A percentile compares a stretch with the other conserved stretches of the same genome.
phyloP scores from a whole-genome alignment of 257 asterid genomes.

The Rhazya stricta region DNA sequence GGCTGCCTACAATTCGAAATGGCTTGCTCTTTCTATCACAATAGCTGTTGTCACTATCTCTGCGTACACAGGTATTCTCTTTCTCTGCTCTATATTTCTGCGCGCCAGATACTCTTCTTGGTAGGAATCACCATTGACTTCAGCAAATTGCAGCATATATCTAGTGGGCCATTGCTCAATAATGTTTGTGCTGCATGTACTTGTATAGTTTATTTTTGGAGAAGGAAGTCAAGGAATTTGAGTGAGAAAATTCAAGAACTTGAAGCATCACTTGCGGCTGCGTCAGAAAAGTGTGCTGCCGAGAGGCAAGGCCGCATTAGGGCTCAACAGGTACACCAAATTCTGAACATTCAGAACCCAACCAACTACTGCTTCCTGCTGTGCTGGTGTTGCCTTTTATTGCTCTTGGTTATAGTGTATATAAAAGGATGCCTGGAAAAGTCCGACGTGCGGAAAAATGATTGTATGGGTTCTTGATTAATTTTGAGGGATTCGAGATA shows the following conservation, averaged over 20 bases:
- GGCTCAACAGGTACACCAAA: slow-evolving; percentile 67
- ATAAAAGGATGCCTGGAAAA: not conserved
- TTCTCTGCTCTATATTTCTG: not conserved
- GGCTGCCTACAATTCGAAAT: slow-evolving; percentile 31
- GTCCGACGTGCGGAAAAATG: not conserved
- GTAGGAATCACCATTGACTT: not conserved
- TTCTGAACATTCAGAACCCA: not conserved
- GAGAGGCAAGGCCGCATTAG: slow-evolving; percentile 92
- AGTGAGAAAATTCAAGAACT: slow-evolving; percentile 44
- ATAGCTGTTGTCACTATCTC: slow-evolving; percentile 41
- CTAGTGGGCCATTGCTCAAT: not conserved
- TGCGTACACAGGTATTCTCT: slow-evolving; percentile 35
- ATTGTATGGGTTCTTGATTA: not conserved
- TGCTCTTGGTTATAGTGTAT: not conserved
- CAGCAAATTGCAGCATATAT: not conserved
- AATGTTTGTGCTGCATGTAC: not conserved
- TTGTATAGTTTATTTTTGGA: slow-evolving; percentile 48
- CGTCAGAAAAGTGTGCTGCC: slow-evolving; percentile 62
- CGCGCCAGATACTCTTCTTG: not conserved
- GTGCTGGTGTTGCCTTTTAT: not conserved
- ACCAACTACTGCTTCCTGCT: not conserved
- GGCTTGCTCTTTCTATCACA: slow-evolving; percentile 39
- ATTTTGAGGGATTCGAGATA: not conserved
- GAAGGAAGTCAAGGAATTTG: slow-evolving; percentile 44
- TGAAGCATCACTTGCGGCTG: slow-evolving; percentile 52